Base-by-base conservation (phyloP, 495 filamentous ascomycete species). In the Penicillium roqueforti region DNA sequence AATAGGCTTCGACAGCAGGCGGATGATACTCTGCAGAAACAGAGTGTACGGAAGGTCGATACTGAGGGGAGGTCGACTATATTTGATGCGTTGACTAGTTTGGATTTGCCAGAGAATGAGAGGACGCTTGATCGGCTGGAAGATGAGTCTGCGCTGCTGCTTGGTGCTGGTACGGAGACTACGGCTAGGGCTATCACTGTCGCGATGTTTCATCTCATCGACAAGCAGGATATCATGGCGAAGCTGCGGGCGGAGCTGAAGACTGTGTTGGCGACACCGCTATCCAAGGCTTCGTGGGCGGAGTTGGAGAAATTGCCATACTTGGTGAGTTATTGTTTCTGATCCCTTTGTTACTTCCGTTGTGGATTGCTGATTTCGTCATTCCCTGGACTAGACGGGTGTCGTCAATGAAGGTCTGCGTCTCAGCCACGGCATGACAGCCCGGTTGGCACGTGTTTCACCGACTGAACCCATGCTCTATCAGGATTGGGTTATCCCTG, bases 301-400 rank as follows among this genome's bases (percentile, higher is more conserved):
- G 63, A 75, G 26, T 65, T 84, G 20, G 79, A 83, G 51, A 49
- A 70, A 23, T 61, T 84, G 20, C 77, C 81, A 0, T 81, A 82
- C 56, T 55, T 84, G 47, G 68, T 70, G 44, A 50, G 55, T 57
- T 3, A 3, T n/a, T 6, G 3, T 8, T 13, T 29, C 28, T n/a
- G 16, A 10, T 11, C 4, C 13, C 16, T 22, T 13, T 11, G 14
- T 34, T 28, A 9, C 25, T 18, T 28, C 7, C 4, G 13, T 11
- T n/a, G n/a, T 36, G 6, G 6, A 36, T 11, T 37, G 13, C 29
- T 43, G 3, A 52, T 13, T 7, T 51, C 29, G 23, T 47, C 40
- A 13, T 26, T 34, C 8, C n/a, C 52, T 23, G 13, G 16, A 0
- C 14, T n/a, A 77, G 71, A 65, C 57, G 6, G 80, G 66, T 9